phyloP scores from a whole-genome alignment of 257 asterid genomes.

The Solanum arcanum region DNA sequence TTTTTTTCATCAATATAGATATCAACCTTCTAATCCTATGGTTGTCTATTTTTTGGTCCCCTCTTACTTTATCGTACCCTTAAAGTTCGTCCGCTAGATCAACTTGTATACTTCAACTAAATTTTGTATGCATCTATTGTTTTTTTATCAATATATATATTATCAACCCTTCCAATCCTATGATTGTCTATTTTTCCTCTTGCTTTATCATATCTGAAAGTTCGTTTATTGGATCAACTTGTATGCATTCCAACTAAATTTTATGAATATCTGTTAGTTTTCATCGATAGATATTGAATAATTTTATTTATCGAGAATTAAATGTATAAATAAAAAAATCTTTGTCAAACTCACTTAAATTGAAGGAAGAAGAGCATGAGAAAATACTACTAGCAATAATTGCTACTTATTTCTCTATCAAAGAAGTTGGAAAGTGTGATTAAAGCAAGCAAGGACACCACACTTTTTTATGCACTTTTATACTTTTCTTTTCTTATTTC shows the following conservation, averaged over 20 bases:
- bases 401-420: background rate
- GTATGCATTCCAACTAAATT: too few relatives aligned
- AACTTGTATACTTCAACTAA: background rate
- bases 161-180: background rate
- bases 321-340: background rate
- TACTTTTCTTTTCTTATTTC: background rate
- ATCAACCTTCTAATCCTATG: background rate
- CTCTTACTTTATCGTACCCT: background rate
- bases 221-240: too few relatives aligned
- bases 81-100: background rate
- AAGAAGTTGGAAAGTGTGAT: conserved; percentile 21
- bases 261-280: rapidly evolving
- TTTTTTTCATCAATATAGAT: background rate
- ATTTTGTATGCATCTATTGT: background rate
- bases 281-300: background rate
- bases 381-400: background rate
- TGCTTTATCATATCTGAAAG: too few relatives aligned
- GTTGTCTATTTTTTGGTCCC: background rate
- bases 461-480: conserved; percentile 10
- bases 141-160: background rate
- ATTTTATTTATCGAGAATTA: background rate
- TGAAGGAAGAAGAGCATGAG: background rate
- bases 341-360: background rate
- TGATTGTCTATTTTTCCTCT: background rate
- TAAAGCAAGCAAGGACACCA: background rate